These are phyloP conservation scores for Chaetomium sp. DNA, from an alignment of 2,329 filamentous ascomycete species.

Conservation along the genomic window DNA sequence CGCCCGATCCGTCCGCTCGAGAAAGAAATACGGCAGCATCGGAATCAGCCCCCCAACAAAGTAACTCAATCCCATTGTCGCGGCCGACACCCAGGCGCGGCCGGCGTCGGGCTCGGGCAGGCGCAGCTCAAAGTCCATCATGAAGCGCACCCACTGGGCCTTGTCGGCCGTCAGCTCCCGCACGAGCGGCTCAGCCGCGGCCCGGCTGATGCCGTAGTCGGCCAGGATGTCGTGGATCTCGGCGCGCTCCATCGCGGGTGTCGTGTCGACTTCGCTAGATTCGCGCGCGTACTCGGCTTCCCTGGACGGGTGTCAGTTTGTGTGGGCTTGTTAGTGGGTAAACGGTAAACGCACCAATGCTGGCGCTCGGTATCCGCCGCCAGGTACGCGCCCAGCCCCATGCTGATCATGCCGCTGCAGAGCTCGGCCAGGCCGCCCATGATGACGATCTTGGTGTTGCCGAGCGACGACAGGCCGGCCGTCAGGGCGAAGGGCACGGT, in stretches of 20 bases:
- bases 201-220: slow-evolving; percentile 49
- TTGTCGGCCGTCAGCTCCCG: slow-evolving; percentile 51
- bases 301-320: slow-evolving; percentile 46
- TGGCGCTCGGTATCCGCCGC: slow-evolving; percentile 46
- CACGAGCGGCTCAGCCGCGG: slow-evolving; percentile 50
- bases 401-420: slow-evolving; percentile 73
- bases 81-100: slow-evolving; percentile 56
- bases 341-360: slow-evolving; percentile 10
- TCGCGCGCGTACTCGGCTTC: slow-evolving; percentile 53
- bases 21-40: slow-evolving; percentile 69
- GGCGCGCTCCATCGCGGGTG: slow-evolving; percentile 49
- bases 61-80: slow-evolving; percentile 69
- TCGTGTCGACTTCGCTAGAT: slow-evolving; percentile 46
- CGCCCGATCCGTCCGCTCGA: slow-evolving; percentile 48
- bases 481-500: slow-evolving; percentile 80
- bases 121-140: slow-evolving; percentile 61
- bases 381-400: slow-evolving; percentile 75
- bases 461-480: slow-evolving; percentile 68
- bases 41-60: slow-evolving; percentile 72
- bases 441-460: slow-evolving; percentile 67
- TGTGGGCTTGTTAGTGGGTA: background rate
- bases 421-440: slow-evolving; percentile 74
- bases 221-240: slow-evolving; percentile 53
- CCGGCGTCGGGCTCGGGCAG: slow-evolving; percentile 49
- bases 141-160: slow-evolving; percentile 57